These are phyloP conservation scores for Cladophialophora carrionii DNA, from an alignment of 2,329 filamentous ascomycete genomes.

Conservation along the genomic window DNA sequence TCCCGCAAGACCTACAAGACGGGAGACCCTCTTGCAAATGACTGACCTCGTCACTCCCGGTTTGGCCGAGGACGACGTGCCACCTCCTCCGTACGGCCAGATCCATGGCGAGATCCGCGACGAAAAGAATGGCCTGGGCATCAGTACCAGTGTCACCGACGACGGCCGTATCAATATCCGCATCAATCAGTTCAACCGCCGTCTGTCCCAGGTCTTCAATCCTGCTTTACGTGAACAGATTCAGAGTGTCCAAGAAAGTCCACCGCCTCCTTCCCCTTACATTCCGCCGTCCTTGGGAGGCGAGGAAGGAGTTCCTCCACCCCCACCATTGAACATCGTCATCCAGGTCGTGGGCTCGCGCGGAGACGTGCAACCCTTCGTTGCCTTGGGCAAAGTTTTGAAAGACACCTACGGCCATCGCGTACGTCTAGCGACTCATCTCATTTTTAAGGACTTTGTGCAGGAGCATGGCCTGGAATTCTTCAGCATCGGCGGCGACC, in stretches of 20 bases:
- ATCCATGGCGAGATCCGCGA: constrained; percentile 64
- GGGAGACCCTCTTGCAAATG: constrained; percentile 37
- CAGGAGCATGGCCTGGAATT: constrained; percentile 73
- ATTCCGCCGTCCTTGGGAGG: constrained; percentile 72
- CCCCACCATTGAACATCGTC: constrained; percentile 62
- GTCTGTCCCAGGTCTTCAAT: constrained; percentile 67
- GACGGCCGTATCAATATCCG: constrained; percentile 79
- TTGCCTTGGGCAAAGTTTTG: constrained; percentile 68
- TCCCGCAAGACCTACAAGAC: constrained; percentile 37
- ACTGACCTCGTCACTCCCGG: constrained; percentile 35
- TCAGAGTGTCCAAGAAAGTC: constrained; percentile 36
- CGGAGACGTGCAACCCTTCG: constrained; percentile 75
- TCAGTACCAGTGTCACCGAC: constrained; percentile 65
- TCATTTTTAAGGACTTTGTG: constrained; percentile 68
- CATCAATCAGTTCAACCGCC: constrained; percentile 70
- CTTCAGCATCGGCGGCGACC: constrained; percentile 73
- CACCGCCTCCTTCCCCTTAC: constrained; percentile 24
- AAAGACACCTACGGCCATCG: constrained; percentile 69
- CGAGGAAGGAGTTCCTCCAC: constrained; percentile 46
- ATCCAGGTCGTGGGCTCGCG: constrained; percentile 75
- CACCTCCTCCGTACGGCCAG: constrained; percentile 31
- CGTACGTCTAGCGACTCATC: constrained; percentile 72
- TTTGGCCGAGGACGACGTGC: constrained; percentile 27
- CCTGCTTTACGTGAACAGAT: constrained; percentile 63
- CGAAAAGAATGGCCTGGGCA: constrained; percentile 65